Evolutionary conservation across 1,284 basidiomycete species (phyloP).

Genomic region (Porogramme epimiltina): DNA sequence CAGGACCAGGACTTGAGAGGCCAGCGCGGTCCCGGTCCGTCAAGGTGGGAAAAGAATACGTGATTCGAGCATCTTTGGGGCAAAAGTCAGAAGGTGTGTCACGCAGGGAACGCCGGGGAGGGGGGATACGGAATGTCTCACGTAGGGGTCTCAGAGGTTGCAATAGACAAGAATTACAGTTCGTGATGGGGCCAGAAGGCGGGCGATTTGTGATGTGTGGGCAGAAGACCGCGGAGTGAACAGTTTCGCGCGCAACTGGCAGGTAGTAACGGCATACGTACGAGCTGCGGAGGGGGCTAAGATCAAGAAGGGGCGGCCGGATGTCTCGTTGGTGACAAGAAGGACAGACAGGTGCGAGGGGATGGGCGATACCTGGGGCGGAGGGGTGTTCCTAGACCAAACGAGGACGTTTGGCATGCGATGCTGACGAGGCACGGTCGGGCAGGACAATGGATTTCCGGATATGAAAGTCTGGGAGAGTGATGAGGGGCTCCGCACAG

Average conservation of each 20-base stretch:
- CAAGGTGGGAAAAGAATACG: background rate
- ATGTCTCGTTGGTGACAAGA: conserved; percentile 9
- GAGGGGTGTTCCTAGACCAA: conserved; percentile 11
- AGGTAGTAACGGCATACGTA: conserved; percentile 10
- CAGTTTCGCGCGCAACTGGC: background rate
- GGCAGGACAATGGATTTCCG: conserved; percentile 2
- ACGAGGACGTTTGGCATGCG: conserved; percentile 6
- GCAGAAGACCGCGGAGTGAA: conserved; percentile 1
- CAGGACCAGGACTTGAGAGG: background rate
- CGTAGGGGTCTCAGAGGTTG: conserved; percentile 1
- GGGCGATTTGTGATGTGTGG: conserved; percentile 1
- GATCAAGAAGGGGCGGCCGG: conserved; percentile 6
- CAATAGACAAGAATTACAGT: conserved; percentile 1
- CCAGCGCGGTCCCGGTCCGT: background rate
- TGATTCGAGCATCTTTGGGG: background rate
- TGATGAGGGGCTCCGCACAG: conserved; percentile 9
- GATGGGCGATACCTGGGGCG: conserved; percentile 9
- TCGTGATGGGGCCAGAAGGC: conserved; percentile 3
- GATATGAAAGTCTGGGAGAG: background rate
- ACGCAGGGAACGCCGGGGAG: background rate
- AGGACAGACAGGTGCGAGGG: background rate
- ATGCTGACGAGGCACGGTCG: conserved; percentile 8
- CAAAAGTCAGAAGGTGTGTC: background rate
- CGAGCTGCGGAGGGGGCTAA: conserved; percentile 17
- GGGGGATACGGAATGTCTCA: background rate